A percentile compares a stretch with the other conserved stretches of the same genome.
Conservation (phyloP, 352 stramenopile genomes). For the Globisporangium megalacanthum region DNA sequence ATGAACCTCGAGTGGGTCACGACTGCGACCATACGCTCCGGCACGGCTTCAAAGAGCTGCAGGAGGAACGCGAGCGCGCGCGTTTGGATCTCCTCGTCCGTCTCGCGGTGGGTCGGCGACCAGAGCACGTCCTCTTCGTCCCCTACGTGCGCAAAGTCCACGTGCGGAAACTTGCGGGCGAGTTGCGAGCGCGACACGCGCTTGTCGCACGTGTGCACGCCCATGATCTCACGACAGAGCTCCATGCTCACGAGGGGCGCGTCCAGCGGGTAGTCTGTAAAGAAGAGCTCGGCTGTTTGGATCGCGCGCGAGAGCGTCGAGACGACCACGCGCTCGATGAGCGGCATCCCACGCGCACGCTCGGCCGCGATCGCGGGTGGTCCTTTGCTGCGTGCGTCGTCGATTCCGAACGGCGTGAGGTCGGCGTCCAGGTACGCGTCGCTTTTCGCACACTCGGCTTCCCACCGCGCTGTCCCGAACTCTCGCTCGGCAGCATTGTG, state of each 20-base stretch:
- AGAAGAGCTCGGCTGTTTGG: constrained; percentile 65
- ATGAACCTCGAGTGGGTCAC: constrained; percentile 76
- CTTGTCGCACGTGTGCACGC: constrained; percentile 68
- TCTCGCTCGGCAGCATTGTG: constrained; percentile 63
- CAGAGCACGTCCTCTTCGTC: constrained; percentile 56
- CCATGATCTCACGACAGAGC: constrained; percentile 53
- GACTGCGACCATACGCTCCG: constrained; percentile 48
- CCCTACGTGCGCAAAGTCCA: constrained; percentile 48
- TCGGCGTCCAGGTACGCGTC: constrained; percentile 59
- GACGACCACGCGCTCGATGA: constrained; percentile 55
- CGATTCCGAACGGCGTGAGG: constrained; percentile 51
- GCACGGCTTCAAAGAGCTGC: constrained; percentile 33
- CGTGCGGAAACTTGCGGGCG: constrained; percentile 40
- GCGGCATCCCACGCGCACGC: constrained; percentile 47
- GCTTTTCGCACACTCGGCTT: constrained; percentile 49
- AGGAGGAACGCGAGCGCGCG: constrained; percentile 40
- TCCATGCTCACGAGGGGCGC: constrained; percentile 52
- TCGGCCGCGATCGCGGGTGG: constrained; percentile 25
- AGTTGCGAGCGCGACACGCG: constrained; percentile 37
- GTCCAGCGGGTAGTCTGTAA: constrained; percentile 26
- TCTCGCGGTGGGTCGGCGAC: constrained; percentile 55
- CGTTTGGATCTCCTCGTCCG: constrained; percentile 42
- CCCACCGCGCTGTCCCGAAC: constrained; percentile 47
- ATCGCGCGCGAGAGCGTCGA: constrained; percentile 66
- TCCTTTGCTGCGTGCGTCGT: constrained; percentile 42